A percentile compares a stretch with the other conserved stretches of the same genome.
phyloP scores from a whole-genome alignment of 306 rosid species.

The Echinosophora koreensis region DNA sequence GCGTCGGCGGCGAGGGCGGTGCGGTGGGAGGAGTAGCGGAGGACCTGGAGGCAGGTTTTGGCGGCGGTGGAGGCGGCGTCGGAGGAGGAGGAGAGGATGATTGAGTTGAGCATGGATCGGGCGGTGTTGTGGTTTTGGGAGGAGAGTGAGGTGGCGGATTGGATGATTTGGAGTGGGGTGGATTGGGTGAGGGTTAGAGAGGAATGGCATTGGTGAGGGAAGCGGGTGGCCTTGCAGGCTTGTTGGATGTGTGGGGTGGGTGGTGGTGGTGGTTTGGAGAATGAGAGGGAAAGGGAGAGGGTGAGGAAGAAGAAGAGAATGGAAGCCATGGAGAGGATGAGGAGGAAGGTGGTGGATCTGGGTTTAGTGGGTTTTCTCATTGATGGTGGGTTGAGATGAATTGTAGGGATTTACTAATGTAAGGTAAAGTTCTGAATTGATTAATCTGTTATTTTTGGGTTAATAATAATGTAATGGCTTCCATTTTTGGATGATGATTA shows the following conservation, averaged over 20 bases:
- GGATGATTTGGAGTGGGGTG: conserved; percentile 51
- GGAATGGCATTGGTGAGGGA: conserved; percentile 64
- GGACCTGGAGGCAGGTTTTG: conserved; percentile 60
- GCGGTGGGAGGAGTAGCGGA: conserved; percentile 62
- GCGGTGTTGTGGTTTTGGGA: conserved; percentile 59
- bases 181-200: conserved; percentile 48
- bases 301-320: conserved; percentile 49
- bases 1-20: conserved; percentile 52
- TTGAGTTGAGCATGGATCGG: conserved; percentile 50
- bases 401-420: conserved; percentile 12
- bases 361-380: conserved; percentile 44
- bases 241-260: conserved; percentile 19
- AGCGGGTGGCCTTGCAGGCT: conserved; percentile 88
- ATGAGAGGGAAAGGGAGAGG: background rate
- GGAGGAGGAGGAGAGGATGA: conserved; percentile 50
- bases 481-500: background rate
- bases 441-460: background rate
- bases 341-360: conserved; percentile 53
- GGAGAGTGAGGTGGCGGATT: conserved; percentile 58
- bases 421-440: background rate
- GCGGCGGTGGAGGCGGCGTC: conserved; percentile 55
- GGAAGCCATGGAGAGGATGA: conserved; percentile 68
- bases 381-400: conserved; percentile 23
- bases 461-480: too few species aligned
- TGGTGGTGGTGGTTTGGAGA: conserved; percentile 45